These are phyloP conservation scores for Mycena albidolilacea DNA, from an alignment of 768 basidiomycete species.

Conservation along the genomic window DNA sequence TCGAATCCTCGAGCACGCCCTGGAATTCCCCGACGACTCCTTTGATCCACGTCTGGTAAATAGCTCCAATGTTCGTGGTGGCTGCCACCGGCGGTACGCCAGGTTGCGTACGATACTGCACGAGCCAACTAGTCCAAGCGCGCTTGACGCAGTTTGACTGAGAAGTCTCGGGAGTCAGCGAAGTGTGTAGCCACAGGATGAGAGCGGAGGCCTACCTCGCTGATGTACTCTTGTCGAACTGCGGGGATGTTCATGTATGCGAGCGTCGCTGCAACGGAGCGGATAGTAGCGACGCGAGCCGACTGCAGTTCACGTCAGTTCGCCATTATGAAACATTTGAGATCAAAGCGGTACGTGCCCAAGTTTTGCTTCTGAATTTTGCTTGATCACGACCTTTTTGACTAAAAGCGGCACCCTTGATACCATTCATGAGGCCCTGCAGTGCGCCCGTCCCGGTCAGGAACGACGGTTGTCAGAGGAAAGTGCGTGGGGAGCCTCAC, in stretches of 20 bases:
- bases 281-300: slow-evolving; percentile 12
- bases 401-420: slow-evolving; percentile 14
- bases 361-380: slow-evolving; percentile 15
- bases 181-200: slow-evolving; percentile 5
- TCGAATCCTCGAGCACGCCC: slow-evolving; percentile 11
- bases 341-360: slow-evolving; percentile 11
- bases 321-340: slow-evolving; percentile 2
- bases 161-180: slow-evolving; percentile 6
- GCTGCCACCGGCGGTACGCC: slow-evolving; percentile 11
- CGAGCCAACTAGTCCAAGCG: slow-evolving; percentile 10
- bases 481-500: slow-evolving; percentile 14
- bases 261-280: slow-evolving; percentile 15
- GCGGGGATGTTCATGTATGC: slow-evolving; percentile 14
- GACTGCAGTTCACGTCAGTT: slow-evolving; percentile 14
- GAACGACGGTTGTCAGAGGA: slow-evolving; percentile 12
- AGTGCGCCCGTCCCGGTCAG: slow-evolving; percentile 5
- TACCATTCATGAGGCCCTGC: slow-evolving; percentile 11
- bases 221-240: slow-evolving; percentile 6
- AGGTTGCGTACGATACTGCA: slow-evolving; percentile 10
- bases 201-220: slow-evolving; percentile 10
- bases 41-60: slow-evolving; percentile 12
- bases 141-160: slow-evolving; percentile 6
- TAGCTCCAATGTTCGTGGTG: slow-evolving; percentile 11
- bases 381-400: slow-evolving; percentile 8
- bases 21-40: slow-evolving; percentile 14